Evolutionary conservation across 192 early-diverging fungal genomes (phyloP).

Genomic region (Spinellus fusiger): DNA sequence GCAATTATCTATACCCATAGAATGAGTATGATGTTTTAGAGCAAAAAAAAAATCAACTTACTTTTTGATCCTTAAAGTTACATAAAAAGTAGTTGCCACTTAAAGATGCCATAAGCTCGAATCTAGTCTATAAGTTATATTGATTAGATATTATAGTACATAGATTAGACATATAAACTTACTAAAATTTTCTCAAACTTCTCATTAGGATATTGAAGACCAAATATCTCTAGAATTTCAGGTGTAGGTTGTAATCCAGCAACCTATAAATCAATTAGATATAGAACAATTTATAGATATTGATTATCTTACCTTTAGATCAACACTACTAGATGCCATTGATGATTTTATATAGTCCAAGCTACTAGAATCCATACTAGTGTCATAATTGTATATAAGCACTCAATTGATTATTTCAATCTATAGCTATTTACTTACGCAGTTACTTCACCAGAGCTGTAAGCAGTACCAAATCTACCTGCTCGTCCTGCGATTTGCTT

Average conservation of each 20-base stretch:
- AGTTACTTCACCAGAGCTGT: slow-evolving; percentile 62
- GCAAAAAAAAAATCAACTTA: not conserved
- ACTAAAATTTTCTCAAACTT: slow-evolving; percentile 59
- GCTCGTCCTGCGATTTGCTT: slow-evolving; percentile 95
- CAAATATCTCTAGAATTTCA: slow-evolving; percentile 75
- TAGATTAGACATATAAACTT: slow-evolving; percentile 8
- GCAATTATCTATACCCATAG: slow-evolving; percentile 41
- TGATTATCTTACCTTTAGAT: slow-evolving; percentile 17
- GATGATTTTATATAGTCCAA: slow-evolving; percentile 25
- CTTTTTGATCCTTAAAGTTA: slow-evolving; percentile 61
- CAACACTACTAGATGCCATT: slow-evolving; percentile 23
- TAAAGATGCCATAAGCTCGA: slow-evolving; percentile 63
- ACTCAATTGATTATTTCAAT: slow-evolving; percentile 18
- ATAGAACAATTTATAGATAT: not conserved
- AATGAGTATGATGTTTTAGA: not conserved
- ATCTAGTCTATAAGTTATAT: slow-evolving; percentile 42
- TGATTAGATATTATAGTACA: not conserved
- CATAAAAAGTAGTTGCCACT: slow-evolving; percentile 70
- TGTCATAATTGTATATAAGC: slow-evolving; percentile 17
- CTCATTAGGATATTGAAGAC: slow-evolving; percentile 57
- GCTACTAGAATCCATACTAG: slow-evolving; percentile 5
- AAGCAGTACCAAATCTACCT: slow-evolving; percentile 74
- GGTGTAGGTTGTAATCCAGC: slow-evolving; percentile 72
- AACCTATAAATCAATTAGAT: slow-evolving; percentile 12
- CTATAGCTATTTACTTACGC: slow-evolving; percentile 38